Conservation (phyloP, 805 yeast genomes). For the Saturnispora gosingensis region DNA sequence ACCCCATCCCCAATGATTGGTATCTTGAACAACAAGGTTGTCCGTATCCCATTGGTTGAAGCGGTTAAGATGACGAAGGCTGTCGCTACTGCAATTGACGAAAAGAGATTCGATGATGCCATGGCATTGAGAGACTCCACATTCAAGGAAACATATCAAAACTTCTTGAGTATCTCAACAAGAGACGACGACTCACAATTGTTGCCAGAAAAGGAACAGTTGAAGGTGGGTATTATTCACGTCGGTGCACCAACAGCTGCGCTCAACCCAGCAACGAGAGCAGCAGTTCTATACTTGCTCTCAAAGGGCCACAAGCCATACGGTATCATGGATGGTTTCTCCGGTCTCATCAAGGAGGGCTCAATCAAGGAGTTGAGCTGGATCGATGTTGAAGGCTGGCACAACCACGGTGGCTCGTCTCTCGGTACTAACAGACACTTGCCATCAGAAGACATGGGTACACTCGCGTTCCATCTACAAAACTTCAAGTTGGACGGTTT, state of each 20-base stretch:
- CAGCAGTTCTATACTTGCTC: conserved; percentile 84
- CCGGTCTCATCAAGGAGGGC: conserved; percentile 86
- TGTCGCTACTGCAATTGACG: conserved; percentile 83
- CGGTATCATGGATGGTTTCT: conserved; percentile 89
- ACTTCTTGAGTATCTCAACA: conserved; percentile 61
- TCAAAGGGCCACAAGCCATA: conserved; percentile 84
- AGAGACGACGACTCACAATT: conserved; percentile 58
- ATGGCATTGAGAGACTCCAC: conserved; percentile 82
- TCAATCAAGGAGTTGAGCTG: conserved; percentile 66
- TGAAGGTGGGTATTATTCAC: conserved; percentile 76
- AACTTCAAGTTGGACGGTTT: conserved; percentile 82
- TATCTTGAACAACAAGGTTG: conserved; percentile 76
- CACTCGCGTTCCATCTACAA: conserved; percentile 88
- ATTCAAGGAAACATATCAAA: conserved; percentile 68
- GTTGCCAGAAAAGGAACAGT: conserved; percentile 49
- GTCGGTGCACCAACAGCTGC: conserved; percentile 99
- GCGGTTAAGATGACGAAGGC: conserved; percentile 79
- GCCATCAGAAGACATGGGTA: conserved; percentile 79
- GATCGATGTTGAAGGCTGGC: conserved; percentile 86
- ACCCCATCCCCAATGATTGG: conserved; percentile 96
- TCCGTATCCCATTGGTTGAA: conserved; percentile 77
- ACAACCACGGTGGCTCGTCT: conserved; percentile 86
- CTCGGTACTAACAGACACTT: conserved; percentile 90
- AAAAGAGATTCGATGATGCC: conserved; percentile 76
- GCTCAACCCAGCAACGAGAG: conserved; percentile 82